Evolutionary conservation across 345 rosid genomes (phyloP), one percentile per base, ranked within the genome.

Genomic region (Moricandia moricandioides): DNA sequence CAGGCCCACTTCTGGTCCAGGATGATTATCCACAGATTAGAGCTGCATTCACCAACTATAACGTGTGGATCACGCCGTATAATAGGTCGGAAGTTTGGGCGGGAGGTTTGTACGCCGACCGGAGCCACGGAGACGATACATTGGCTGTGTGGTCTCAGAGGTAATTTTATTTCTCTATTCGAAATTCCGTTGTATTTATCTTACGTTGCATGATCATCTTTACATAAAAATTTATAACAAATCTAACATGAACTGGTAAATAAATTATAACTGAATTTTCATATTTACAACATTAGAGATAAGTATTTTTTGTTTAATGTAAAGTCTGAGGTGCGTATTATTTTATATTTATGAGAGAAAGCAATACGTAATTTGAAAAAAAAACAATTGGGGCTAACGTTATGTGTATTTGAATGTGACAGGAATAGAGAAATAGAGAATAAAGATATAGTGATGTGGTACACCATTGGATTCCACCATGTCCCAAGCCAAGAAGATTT

Each of bases 11-110:
- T 30, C 16, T 84, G 6, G 0, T 14, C 0, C 58, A 64, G 0
- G 82, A 84, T 64, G 88, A 87, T 56, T 85, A 59, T 12, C 89
- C 87, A 0, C 85, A 83, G 71, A 81, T 86, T 31, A 72, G 92
- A 1, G 85, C 66, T 0, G 84, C 82, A 2, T 88, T 86, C 67
- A 78, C 87, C 1, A 84, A 86, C 10, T 76, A 86, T 49, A 82
- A 85, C 21, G 80, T 88, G 29, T 86, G 90, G 92, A 82, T 86
- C 57, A 86, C 87, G 3, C 86, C 85, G 4, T 85, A 88, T 35
- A 86, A 88, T 30, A 84, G 69, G 74, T 81, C 87, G 0, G 92
- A 86, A 56, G 79, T 74, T 75, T 86, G 87, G 84, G 81, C 85
- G 0, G 83, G 83, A 0, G 88, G 90, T 47, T 10, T 31, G 29